phyloP scores from a whole-genome alignment of 768 basidiomycete species.

The Tylopilus plumbeoviolaceoides region DNA sequence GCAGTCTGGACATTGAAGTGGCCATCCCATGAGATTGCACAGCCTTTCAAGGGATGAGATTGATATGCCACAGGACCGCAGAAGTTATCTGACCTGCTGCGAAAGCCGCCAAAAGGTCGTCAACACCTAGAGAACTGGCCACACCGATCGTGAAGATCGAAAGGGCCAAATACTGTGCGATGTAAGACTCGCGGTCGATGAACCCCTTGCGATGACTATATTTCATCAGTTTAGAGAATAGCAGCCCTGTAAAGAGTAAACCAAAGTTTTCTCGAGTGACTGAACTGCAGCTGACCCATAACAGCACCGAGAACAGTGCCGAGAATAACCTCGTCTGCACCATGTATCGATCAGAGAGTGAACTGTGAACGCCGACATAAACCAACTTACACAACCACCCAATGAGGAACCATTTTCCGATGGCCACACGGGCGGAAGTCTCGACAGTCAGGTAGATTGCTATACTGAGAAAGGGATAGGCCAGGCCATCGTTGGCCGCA shows the following conservation, averaged over 20 bases:
- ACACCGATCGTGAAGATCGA: slow-evolving; percentile 76
- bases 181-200: slow-evolving; percentile 80
- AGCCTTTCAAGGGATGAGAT: slow-evolving; percentile 45
- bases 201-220: slow-evolving; percentile 56
- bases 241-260: slow-evolving; percentile 42
- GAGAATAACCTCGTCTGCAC: slow-evolving; percentile 72
- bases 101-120: slow-evolving; percentile 88
- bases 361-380: neutral
- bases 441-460: slow-evolving; percentile 85
- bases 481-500: slow-evolving; percentile 93
- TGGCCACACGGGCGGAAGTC: slow-evolving; percentile 51
- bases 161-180: slow-evolving; percentile 78
- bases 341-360: slow-evolving; percentile 1
- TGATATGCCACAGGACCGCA: neutral
- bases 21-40: slow-evolving; percentile 90
- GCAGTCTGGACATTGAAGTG: slow-evolving; percentile 78
- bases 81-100: slow-evolving; percentile 54
- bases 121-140: slow-evolving; percentile 74
- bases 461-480: slow-evolving; percentile 87
- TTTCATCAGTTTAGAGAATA: slow-evolving; percentile 72
- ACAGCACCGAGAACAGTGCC: slow-evolving; percentile 68
- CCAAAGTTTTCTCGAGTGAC: neutral
- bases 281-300: slow-evolving; percentile 32
- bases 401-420: slow-evolving; percentile 82
- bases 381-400: slow-evolving; percentile 63